Evolutionary conservation across 2,329 filamentous ascomycete genomes (phyloP).

Genomic region (Claviceps fusiformis): DNA sequence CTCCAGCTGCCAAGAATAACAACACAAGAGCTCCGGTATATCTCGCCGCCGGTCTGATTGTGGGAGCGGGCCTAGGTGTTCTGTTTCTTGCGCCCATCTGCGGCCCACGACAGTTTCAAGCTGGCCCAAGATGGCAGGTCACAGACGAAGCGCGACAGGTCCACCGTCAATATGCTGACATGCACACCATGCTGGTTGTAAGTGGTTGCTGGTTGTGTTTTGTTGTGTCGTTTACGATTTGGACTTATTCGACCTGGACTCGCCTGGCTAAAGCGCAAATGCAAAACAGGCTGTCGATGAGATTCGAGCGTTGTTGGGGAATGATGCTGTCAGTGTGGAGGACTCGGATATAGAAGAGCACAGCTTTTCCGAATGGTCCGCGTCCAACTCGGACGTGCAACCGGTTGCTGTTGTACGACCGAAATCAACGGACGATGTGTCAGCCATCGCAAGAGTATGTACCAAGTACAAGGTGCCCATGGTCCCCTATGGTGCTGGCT

Average conservation of each 20-base stretch:
- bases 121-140: conserved; percentile 8
- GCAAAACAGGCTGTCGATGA: conserved; percentile 9
- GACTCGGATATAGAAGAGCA: conserved; percentile 49
- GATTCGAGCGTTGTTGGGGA: conserved; percentile 22
- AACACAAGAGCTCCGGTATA: background rate
- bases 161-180: conserved; percentile 11
- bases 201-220: background rate
- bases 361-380: conserved; percentile 59
- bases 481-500: conserved; percentile 63
- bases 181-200: conserved; percentile 12
- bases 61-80: background rate
- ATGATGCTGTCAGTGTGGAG: conserved; percentile 49
- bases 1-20: background rate
- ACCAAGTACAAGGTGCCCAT: conserved; percentile 51
- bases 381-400: conserved; percentile 48
- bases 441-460: conserved; percentile 48
- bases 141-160: background rate
- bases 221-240: background rate
- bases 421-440: conserved; percentile 49
- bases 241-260: too few relatives aligned
- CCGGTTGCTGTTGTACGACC: conserved; percentile 55
- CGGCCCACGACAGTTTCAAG: background rate
- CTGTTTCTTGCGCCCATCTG: background rate
- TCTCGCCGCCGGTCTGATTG: background rate
- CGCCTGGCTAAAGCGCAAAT: background rate